Percentiles rank a stretch among this genome's conserved stretches.
These are phyloP conservation scores for Nakataea oryzae DNA, from an alignment of 2,329 filamentous ascomycete genomes.

Conservation along the genomic window DNA sequence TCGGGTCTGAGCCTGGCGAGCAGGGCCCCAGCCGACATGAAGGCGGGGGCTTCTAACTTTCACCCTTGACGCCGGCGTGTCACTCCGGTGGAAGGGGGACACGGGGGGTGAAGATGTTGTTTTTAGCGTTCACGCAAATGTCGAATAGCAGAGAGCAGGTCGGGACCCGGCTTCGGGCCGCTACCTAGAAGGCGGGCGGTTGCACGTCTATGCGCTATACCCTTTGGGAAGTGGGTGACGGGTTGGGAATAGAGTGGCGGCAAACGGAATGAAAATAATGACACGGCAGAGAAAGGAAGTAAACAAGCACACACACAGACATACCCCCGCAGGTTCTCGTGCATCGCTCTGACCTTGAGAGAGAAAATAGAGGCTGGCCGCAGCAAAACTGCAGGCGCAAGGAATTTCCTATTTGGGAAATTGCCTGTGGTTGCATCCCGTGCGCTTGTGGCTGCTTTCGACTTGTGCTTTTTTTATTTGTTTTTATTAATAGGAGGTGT, in stretches of 20 bases:
- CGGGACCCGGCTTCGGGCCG: background rate
- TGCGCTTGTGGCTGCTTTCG: no score
- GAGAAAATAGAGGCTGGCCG: background rate
- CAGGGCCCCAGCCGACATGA: conserved; percentile 1
- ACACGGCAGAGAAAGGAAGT: background rate
- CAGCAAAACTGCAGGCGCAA: background rate
- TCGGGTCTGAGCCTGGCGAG: conserved; percentile 11
- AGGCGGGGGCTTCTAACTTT: background rate
- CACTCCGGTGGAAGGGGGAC: background rate
- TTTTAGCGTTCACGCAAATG: background rate
- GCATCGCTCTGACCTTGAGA: background rate
- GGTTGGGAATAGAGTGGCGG: background rate
- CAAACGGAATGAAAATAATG: background rate
- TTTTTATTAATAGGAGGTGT: no score
- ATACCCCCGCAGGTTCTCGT: background rate
- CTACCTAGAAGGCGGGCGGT: background rate
- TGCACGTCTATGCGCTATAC: background rate
- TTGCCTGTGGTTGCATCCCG: background rate
- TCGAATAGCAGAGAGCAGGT: background rate
- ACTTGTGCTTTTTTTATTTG: background rate
- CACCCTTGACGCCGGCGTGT: background rate
- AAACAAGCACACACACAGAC: no score
- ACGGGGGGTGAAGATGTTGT: no score
- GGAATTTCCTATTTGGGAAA: background rate
- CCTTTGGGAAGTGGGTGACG: background rate